Conservation (phyloP, 2,329 filamentous ascomycete species). For the Phialophora verrucosa region DNA sequence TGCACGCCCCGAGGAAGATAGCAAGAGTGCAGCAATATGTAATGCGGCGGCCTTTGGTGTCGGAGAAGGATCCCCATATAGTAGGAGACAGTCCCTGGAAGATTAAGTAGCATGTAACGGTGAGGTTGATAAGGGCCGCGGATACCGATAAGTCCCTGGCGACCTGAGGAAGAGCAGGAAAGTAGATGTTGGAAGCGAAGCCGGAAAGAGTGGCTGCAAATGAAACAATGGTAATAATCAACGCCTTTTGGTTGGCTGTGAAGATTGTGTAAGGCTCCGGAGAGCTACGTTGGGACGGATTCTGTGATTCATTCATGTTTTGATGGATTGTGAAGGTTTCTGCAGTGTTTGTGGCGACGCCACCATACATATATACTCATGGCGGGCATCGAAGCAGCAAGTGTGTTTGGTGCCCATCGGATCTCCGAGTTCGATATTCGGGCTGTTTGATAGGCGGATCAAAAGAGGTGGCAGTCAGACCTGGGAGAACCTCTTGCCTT, state of each 20-base stretch:
- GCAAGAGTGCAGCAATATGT: constrained; percentile 50
- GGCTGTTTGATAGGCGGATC: too few species aligned
- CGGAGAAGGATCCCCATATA: constrained; percentile 51
- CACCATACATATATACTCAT: constrained; percentile 1
- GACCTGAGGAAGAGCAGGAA: constrained; percentile 52
- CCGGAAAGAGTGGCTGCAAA: constrained; percentile 58
- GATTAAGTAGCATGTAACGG: constrained; percentile 54
- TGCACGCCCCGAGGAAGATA: constrained; percentile 49
- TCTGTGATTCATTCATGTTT: constrained; percentile 4
- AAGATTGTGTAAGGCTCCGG: constrained; percentile 57
- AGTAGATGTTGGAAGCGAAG: constrained; percentile 56
- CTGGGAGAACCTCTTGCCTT: background rate
- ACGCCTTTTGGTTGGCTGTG: constrained; percentile 55
- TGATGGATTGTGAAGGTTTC: background rate
- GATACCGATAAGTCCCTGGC: constrained; percentile 50
- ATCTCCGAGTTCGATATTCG: constrained; percentile 11
- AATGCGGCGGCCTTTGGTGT: constrained; percentile 49
- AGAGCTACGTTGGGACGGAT: background rate
- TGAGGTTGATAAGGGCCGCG: constrained; percentile 49
- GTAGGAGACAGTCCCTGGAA: constrained; percentile 53
- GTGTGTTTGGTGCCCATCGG: constrained; percentile 16
- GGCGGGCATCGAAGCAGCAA: background rate
- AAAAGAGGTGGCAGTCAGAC: background rate
- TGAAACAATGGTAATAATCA: constrained; percentile 57
- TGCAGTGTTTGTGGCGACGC: background rate